These are phyloP conservation scores for Podila clonocystis DNA, from an alignment of 192 early-diverging fungal genomes.

Conservation along the genomic window DNA sequence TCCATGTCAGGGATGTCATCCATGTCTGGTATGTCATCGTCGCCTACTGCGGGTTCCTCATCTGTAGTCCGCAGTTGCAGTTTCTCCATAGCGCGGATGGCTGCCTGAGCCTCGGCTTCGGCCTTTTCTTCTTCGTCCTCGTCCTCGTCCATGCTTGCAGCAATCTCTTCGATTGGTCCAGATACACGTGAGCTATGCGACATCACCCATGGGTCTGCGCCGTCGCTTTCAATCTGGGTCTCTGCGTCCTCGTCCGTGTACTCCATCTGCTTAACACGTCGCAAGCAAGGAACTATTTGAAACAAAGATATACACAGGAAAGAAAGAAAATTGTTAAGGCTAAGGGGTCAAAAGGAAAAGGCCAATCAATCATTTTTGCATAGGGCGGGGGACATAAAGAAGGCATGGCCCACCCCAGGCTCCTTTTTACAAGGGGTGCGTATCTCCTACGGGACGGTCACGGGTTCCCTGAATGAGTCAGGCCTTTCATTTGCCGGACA, in stretches of 20 bases:
- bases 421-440: background rate
- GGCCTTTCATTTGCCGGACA: background rate
- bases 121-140: slow-evolving; percentile 74
- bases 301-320: background rate
- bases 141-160: slow-evolving; percentile 57
- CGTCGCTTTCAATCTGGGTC: slow-evolving; percentile 69
- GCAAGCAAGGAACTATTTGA: slow-evolving; percentile 83
- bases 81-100: slow-evolving; percentile 45
- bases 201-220: slow-evolving; percentile 84
- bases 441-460: background rate
- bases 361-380: no score
- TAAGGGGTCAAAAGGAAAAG: background rate
- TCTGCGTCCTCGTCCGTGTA: slow-evolving; percentile 70
- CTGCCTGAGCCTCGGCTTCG: slow-evolving; percentile 59
- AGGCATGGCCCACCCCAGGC: background rate
- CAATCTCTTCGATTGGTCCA: slow-evolving; percentile 47
- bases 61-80: slow-evolving; percentile 45
- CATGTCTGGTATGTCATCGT: slow-evolving; percentile 84
- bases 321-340: background rate
- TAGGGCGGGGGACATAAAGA: no score
- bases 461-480: background rate
- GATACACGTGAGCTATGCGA: slow-evolving; percentile 77
- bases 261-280: slow-evolving; percentile 86
- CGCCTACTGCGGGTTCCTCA: slow-evolving; percentile 57
- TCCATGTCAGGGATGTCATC: slow-evolving; percentile 94